Evolutionary conservation across 345 rosid species (phyloP), one percentile per base, ranked within the genome.

Genomic region (Lepidium didymum): DNA sequence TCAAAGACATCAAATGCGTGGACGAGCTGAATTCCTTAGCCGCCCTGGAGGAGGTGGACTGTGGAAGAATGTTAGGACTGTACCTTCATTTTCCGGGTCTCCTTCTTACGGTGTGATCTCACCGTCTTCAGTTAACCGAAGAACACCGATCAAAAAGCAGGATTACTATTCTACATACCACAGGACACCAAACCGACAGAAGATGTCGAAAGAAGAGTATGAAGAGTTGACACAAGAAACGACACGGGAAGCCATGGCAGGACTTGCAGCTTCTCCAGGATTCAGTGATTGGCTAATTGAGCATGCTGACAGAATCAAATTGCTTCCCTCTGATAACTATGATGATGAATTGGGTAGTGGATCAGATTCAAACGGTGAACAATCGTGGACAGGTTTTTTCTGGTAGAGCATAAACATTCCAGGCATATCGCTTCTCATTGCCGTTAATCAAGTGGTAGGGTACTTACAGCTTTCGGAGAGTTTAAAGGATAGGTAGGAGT

Each of bases 141-240:
- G 72, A 45, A 55, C 9, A 41, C 49, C 53, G 42, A 56, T 70
- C 31, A 52, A 56, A 7, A 52, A 49, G 35, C 76, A 53, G 71
- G 77, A 81, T 78, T 86, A 74, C 79, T 87, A 87, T 50, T 94
- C 99, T 6, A 85, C 87, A 27, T 81, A 80, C 70, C 97, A 94
- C 82, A 81, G 64, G 66, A 83, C 82, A 5, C 82, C 79, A 0
- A 80, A 79, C 64, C 62, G 69, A 56, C 87, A 75, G 84, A 88
- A 72, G 81, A 53, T 86, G 65, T 72, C 96, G 0, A 78, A 86
- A 78, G 73, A 79, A 75, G 93, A 91, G 53, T 89, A 88, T 93
- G 84, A 87, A 45, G 91, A 89, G 73, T 84, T 92, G 38, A 86
- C 92, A 9, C 69, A 54, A 51, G 91, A 84, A 54, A 86, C 97